A percentile compares a stretch with the other conserved stretches of the same genome.
Evolutionary conservation across 331 rosid species (phyloP).

Genomic region (Quercus lobata): DNA sequence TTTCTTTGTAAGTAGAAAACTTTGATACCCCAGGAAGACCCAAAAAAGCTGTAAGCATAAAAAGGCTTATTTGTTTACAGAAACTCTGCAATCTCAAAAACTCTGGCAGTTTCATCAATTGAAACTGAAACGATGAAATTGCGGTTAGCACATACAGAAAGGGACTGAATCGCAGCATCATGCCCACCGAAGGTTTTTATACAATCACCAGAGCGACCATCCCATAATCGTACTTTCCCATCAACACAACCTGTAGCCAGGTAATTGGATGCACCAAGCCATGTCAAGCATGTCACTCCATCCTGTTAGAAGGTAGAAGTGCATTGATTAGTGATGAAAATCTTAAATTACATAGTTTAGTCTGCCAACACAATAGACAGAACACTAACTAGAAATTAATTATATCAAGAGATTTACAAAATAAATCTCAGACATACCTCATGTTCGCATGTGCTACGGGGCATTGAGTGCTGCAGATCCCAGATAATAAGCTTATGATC

Average conservation of each 20-base stretch:
- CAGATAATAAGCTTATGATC: conserved; percentile 68
- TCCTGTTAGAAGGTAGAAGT: conserved; percentile 36
- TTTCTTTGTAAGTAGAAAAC: neutral
- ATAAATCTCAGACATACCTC: conserved; percentile 52
- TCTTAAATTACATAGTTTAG: neutral
- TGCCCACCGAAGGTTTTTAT: conserved; percentile 65
- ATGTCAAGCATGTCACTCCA: conserved; percentile 73
- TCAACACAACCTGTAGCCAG: conserved; percentile 76
- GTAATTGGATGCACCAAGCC: conserved; percentile 62
- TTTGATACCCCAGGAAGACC: neutral
- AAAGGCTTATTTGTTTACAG: conserved; percentile 20
- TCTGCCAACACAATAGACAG: neutral
- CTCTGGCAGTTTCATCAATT: conserved; percentile 74
- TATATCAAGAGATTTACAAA: neutral
- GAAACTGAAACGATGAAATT: conserved; percentile 76
- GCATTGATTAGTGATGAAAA: neutral
- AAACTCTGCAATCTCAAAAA: conserved; percentile 57
- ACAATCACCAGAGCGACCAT: conserved; percentile 78
- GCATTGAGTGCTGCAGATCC: conserved; percentile 68
- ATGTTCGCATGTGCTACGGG: conserved; percentile 69
- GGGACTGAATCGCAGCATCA: conserved; percentile 52
- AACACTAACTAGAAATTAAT: neutral
- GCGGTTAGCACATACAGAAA: conserved; percentile 53
- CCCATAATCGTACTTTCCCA: conserved; percentile 79
- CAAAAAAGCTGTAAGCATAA: neutral